Percentiles rank a stretch among this genome's conserved stretches.
Evolutionary conservation across 2,329 filamentous ascomycete genomes (phyloP).

Genomic region (Teratosphaeria nubilosa): DNA sequence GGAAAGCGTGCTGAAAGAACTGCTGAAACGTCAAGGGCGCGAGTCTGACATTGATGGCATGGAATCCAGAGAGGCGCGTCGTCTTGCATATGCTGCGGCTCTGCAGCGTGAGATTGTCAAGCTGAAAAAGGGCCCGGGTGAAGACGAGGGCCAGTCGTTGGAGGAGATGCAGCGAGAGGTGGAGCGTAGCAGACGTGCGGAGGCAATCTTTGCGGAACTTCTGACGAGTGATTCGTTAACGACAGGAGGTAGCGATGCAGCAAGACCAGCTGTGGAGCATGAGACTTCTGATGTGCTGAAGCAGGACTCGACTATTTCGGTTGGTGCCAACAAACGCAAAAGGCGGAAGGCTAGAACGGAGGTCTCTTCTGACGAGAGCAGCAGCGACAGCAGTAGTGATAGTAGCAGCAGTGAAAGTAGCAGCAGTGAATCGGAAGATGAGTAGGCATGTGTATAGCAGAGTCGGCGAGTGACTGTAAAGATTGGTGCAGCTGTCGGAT

Average conservation of each 20-base stretch:
- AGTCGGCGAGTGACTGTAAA: neutral
- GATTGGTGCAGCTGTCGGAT: neutral
- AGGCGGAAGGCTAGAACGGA: constrained; percentile 25
- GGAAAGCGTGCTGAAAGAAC: constrained; percentile 48
- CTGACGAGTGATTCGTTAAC: constrained; percentile 6
- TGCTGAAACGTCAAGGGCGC: constrained; percentile 44
- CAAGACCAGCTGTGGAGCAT: neutral
- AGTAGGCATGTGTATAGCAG: constrained; percentile 1
- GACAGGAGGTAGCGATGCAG: neutral
- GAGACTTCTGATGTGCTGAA: neutral
- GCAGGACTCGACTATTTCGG: neutral
- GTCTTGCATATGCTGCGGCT: constrained; percentile 28
- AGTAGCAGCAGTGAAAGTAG: constrained; percentile 7
- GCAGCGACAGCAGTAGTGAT: constrained; percentile 9
- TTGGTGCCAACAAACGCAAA: constrained; percentile 3
- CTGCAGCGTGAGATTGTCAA: constrained; percentile 24
- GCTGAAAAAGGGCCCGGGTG: constrained; percentile 17
- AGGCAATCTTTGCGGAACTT: constrained; percentile 12
- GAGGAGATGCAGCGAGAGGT: constrained; percentile 25
- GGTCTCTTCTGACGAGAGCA: constrained; percentile 14
- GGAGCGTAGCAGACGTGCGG: constrained; percentile 15
- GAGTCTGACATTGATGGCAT: constrained; percentile 35
- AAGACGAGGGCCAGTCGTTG: constrained; percentile 23
- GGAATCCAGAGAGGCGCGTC: constrained; percentile 26
- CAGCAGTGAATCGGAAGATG: constrained; percentile 8